Conservation (phyloP, 176 grass and related monocot genomes). For the Alloteropsis semialata region DNA sequence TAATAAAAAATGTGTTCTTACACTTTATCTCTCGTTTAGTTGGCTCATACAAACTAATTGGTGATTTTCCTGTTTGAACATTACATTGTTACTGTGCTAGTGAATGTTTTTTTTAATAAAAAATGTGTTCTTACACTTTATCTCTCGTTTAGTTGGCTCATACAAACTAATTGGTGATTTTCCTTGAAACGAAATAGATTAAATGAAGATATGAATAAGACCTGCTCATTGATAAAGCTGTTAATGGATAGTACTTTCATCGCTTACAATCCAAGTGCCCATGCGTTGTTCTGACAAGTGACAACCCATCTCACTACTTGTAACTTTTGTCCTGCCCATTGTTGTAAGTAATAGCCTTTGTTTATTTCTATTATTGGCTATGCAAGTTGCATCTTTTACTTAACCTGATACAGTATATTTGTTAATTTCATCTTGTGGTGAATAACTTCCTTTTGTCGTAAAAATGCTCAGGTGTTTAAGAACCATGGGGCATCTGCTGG, state of each 20-base stretch:
- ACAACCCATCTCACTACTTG: not conserved
- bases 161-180: not conserved
- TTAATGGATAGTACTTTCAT: not conserved
- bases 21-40: not conserved
- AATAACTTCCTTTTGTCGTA: not conserved
- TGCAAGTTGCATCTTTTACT: not conserved
- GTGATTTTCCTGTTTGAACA: not conserved
- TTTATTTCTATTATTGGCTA: not conserved
- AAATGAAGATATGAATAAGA: not conserved
- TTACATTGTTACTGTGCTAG: not conserved
- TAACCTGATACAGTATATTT: not conserved
- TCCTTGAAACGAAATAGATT: not conserved
- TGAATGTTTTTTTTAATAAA: not conserved
- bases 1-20: not conserved
- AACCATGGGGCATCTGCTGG: constrained; percentile 90
- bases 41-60: not conserved
- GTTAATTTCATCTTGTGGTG: not conserved
- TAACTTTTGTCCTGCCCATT: not conserved
- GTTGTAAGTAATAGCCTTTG: not conserved
- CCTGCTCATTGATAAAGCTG: not conserved
- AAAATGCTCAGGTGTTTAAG: constrained; percentile 73
- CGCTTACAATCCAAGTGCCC: not conserved
- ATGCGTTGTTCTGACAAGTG: not conserved
- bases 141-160: not conserved
- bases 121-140: not conserved